Base-by-base conservation (phyloP, 1,284 basidiomycete genomes). In the Moniliella sp. region DNA sequence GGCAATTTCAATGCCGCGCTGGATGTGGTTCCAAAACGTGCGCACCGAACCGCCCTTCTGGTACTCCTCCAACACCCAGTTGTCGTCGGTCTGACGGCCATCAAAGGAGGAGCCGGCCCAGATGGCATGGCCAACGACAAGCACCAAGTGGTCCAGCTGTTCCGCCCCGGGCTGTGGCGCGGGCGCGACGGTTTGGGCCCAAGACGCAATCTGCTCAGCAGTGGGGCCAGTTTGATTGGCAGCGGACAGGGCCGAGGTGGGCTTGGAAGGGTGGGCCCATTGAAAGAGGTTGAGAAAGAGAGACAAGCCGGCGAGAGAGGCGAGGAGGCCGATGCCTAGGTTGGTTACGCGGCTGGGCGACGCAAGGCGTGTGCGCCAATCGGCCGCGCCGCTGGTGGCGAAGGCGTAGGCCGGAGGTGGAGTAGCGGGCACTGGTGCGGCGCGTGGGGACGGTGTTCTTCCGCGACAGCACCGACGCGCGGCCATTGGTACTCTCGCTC, bases 81-180 rank as follows among this genome's bases (percentile, higher is more conserved):
- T 54, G 4, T 43, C 42, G 35, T 59, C 56, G 15, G 42, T 37
- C 4, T 44, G 36, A 34, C 43, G 40, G 15, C 33, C 40, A 5
- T 30, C 28, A 28, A 47, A 39, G n/a, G n/a, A n/a, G n/a, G n/a
- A n/a, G n/a, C n/a, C n/a, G n/a, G 34, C 43, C 82, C 82, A 93
- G 27, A 93, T 76, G 1, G 79, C 78, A 62, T 94, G 86, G 0
- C 84, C 83, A 0, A 83, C 80, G 1, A 94, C 80, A 37, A 91
- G 65, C 37, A 91, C 71, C 34, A 91, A 68, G 59, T 88, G 79
- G 15, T 64, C 48, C 13, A 70, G 48, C 5, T 41, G 34, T 2
- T 43, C 31, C 7, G 43, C 43, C 13, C 50, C 51, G 0, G 33
- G 29, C 8, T 42, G 36, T 9, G 53, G 51, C 12, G 40, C 39